Conservation (phyloP, 306 rosid species). For the Canavalia ensiformis region DNA sequence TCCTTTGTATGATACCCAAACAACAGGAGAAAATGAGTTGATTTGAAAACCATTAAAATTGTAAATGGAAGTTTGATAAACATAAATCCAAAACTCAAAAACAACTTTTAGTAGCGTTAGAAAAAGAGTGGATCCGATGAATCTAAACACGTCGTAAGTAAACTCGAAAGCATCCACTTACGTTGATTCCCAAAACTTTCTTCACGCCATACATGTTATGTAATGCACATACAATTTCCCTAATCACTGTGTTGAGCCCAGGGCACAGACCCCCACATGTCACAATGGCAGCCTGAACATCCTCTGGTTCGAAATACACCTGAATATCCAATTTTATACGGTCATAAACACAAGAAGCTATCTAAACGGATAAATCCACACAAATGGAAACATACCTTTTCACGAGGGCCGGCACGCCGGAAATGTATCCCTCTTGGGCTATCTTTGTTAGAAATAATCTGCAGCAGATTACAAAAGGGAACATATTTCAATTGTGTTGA, state of each 20-base stretch:
- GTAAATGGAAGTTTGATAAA: too few relatives aligned
- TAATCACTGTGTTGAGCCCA: constrained; percentile 95
- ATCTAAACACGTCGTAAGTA: background rate
- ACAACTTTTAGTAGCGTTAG: too few relatives aligned
- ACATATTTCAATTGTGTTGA: background rate
- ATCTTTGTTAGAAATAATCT: constrained; percentile 83
- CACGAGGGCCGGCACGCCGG: constrained; percentile 98
- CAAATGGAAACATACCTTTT: constrained; percentile 58
- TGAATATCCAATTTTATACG: constrained; percentile 47
- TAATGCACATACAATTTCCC: constrained; percentile 90
- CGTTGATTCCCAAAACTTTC: constrained; percentile 81
- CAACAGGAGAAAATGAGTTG: background rate
- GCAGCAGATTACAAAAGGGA: constrained; percentile 3
- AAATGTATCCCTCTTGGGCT: constrained; percentile 94
- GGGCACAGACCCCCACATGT: constrained; percentile 99
- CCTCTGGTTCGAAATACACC: constrained; percentile 87
- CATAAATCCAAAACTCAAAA: too few relatives aligned
- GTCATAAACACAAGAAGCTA: background rate
- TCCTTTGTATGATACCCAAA: background rate
- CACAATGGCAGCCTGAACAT: constrained; percentile 91
- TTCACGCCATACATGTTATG: constrained; percentile 90
- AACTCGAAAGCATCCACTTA: constrained; percentile 52
- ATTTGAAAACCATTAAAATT: background rate
- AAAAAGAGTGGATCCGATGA: too few relatives aligned
- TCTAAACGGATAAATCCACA: background rate